Evolutionary conservation across 2,329 filamentous ascomycete genomes (phyloP), one percentile per base, ranked within the genome.

Genomic region (Neonectria punicea): DNA sequence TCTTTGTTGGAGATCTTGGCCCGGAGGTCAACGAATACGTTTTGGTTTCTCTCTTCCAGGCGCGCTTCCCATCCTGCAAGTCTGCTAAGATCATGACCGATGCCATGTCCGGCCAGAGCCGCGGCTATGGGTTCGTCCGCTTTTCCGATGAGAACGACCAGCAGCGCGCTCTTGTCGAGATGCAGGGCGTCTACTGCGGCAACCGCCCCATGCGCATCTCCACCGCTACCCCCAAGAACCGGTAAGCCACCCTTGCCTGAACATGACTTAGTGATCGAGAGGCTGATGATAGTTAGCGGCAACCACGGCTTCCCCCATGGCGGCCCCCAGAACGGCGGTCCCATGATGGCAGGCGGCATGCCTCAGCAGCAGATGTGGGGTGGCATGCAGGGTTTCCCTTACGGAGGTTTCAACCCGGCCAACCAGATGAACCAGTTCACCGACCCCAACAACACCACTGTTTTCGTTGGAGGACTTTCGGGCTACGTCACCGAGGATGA

Each of bases 31-130:
- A 98, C 81, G 96, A 99, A 84, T 98, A 97, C 77, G 95, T 98
- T 63, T 86, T 99, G 65, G 95, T 98, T 58, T 97, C 94, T 28
- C 90, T 99, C 55, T 99, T 99, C 88, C 95, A 98, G 84, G 92
- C 90, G 77, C 93, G 95, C 67, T 99, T 97, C 86, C 92, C 92
- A 0, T 97, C 94, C 9, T 98, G 95, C 92, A 98, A 98, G 86
- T 97, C 94, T 41, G 96, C 96, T 77, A 99, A 99, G 88, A 99
- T 99, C 82, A 99, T 99, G 96, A 97, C 95, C 66, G 96, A 99
- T 77, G 95, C 96, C 67, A 96, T 98, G 82, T 97, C 92, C 69
- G 96, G 96, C 74, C 95, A 98, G 88, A 98, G 94, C 69, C 94
- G 96, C 69, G 96, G 96, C 61, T 99, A 99, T 77, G 96, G 96